phyloP scores from a whole-genome alignment of 176 grass and related monocot species.

The Phyllostachys edulis region DNA sequence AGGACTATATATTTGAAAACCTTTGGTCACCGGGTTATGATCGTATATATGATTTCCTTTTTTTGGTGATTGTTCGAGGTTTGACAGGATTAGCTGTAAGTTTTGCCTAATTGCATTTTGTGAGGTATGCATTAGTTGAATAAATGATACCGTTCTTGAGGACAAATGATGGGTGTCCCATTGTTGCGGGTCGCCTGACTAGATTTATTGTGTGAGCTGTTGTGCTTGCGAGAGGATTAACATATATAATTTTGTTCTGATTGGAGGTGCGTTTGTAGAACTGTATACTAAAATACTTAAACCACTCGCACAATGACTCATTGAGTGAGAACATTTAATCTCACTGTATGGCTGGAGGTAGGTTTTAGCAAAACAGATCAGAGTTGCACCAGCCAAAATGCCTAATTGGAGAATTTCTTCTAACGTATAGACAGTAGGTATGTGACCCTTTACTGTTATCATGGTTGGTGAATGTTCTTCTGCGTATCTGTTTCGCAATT shows the following conservation, averaged over 20 bases:
- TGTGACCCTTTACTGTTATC: background rate
- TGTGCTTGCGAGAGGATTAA: background rate
- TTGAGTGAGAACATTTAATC: background rate
- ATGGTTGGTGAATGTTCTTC: background rate
- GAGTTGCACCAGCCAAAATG: conserved; percentile 13
- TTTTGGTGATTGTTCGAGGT: background rate
- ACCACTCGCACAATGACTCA: background rate
- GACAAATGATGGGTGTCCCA: background rate
- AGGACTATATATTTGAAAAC: background rate
- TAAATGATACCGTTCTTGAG: background rate
- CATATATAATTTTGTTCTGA: background rate
- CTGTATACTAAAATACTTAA: background rate
- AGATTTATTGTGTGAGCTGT: background rate
- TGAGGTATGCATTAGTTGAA: background rate
- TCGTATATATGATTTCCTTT: background rate
- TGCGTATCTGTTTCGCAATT: background rate
- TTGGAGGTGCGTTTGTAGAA: background rate
- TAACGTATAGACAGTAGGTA: background rate
- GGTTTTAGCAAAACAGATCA: conserved; percentile 3
- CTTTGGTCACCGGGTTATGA: background rate
- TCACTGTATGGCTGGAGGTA: background rate
- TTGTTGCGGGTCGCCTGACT: background rate
- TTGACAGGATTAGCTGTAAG: background rate
- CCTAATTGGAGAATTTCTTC: background rate
- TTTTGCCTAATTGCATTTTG: background rate